phyloP scores from a whole-genome alignment of 352 stramenopile genomes.

The Globisporangium paddicum region DNA sequence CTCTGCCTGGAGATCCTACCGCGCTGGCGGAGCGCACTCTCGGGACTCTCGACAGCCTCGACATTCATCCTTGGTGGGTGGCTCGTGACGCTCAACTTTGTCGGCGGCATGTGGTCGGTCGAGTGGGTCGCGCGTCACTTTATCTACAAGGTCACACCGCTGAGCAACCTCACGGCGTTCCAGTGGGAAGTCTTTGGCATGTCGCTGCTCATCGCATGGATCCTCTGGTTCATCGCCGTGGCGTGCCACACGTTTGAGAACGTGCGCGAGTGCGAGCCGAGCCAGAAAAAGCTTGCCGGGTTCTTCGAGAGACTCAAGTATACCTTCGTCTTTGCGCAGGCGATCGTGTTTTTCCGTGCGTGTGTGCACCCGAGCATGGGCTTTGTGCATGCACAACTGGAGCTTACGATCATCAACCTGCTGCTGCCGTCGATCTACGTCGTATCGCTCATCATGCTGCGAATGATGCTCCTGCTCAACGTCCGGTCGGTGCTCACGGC shows the following conservation, averaged over 20 bases:
- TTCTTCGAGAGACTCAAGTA: slow-evolving; percentile 83
- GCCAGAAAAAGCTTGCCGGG: slow-evolving; percentile 53
- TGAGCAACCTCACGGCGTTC: slow-evolving; percentile 57
- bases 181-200: slow-evolving; percentile 85
- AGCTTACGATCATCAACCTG: slow-evolving; percentile 88
- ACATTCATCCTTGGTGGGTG: slow-evolving; percentile 60
- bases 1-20: slow-evolving; percentile 80
- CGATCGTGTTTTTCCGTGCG: slow-evolving; percentile 73
- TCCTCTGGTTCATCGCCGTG: slow-evolving; percentile 77
- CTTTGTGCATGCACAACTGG: slow-evolving; percentile 82
- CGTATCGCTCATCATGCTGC: slow-evolving; percentile 72
- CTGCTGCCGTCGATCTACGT: slow-evolving; percentile 85
- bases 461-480: slow-evolving; percentile 62
- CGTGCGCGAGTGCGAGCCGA: slow-evolving; percentile 48
- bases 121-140: slow-evolving; percentile 80
- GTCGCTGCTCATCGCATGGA: slow-evolving; percentile 69
- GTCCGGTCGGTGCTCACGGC: slow-evolving; percentile 38
- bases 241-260: slow-evolving; percentile 58
- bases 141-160: slow-evolving; percentile 53
- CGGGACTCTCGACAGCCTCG: slow-evolving; percentile 36
- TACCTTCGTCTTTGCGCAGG: slow-evolving; percentile 74
- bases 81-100: slow-evolving; percentile 55
- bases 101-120: slow-evolving; percentile 59
- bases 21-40: slow-evolving; percentile 56
- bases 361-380: slow-evolving; percentile 81